phyloP scores from a whole-genome alignment of 2,329 filamentous ascomycete species.

The Colletotrichum zoysiae region DNA sequence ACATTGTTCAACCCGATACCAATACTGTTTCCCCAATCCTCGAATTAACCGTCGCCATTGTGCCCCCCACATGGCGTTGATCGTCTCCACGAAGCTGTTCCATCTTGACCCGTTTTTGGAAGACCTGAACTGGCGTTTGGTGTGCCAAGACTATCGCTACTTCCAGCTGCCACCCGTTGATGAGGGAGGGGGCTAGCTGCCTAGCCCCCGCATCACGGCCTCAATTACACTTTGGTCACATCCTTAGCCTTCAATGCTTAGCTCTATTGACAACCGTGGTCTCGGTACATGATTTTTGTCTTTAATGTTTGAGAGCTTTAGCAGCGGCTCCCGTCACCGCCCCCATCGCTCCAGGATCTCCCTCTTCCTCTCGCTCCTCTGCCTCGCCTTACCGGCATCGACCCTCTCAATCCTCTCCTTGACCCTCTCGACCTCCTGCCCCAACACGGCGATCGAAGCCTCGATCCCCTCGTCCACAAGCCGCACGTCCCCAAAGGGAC shows the following conservation, averaged over 20 bases:
- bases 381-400: conserved; percentile 53
- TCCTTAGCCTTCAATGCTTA: too few species aligned
- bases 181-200: too few species aligned
- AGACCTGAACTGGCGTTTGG: not conserved
- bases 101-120: not conserved
- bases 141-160: conserved; percentile 22
- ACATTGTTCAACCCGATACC: not conserved
- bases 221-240: not conserved
- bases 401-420: conserved; percentile 54
- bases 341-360: conserved; percentile 62
- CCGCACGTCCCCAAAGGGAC: conserved; percentile 58
- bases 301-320: not conserved
- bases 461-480: conserved; percentile 68
- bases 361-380: conserved; percentile 61
- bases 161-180: conserved; percentile 21
- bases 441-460: conserved; percentile 60
- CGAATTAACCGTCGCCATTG: too few species aligned
- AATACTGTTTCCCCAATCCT: not conserved
- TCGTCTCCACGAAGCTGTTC: too few species aligned
- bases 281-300: too few species aligned
- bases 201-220: not conserved
- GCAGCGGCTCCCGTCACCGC: not conserved
- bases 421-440: conserved; percentile 59
- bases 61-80: too few species aligned
- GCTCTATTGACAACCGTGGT: too few species aligned